Evolutionary conservation across 805 yeast genomes (phyloP).

Genomic region (Kuraishia piskuri): DNA sequence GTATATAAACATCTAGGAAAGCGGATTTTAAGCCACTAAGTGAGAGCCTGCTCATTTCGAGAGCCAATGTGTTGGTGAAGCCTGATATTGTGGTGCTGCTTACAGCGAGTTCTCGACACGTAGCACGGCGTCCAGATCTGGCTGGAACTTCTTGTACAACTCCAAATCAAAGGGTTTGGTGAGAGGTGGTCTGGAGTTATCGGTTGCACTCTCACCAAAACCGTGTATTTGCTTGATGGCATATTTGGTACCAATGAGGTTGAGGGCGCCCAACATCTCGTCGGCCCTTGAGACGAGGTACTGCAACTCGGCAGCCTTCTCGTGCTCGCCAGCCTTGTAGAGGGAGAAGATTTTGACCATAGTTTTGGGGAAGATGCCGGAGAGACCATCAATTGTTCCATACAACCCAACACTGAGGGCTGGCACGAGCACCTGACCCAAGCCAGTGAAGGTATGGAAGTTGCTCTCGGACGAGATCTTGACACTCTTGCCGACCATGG

Average conservation of each 20-base stretch:
- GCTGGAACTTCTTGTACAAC: conserved; percentile 19
- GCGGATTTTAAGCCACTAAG: not conserved
- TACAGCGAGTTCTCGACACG: conserved; percentile 7
- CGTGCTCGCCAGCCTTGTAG: conserved; percentile 27
- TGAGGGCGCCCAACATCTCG: conserved; percentile 28
- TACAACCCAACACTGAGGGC: conserved; percentile 34
- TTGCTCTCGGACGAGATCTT: conserved; percentile 26
- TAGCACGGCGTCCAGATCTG: conserved; percentile 4
- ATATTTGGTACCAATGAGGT: conserved; percentile 22
- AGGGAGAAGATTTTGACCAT: conserved; percentile 31
- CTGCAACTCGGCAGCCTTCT: conserved; percentile 34
- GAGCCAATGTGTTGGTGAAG: not conserved
- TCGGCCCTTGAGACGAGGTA: conserved; percentile 34
- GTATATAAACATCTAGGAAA: not conserved
- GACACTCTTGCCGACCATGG: conserved; percentile 31
- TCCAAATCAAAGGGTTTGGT: conserved; percentile 22
- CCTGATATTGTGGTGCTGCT: not conserved
- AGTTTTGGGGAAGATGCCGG: conserved; percentile 43
- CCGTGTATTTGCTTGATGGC: conserved; percentile 18
- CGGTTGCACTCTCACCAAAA: conserved; percentile 14
- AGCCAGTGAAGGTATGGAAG: conserved; percentile 39
- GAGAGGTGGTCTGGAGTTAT: conserved; percentile 38
- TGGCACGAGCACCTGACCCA: conserved; percentile 43
- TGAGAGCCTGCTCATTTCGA: too few relatives aligned
- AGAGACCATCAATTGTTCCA: conserved; percentile 44